A percentile compares a stretch with the other conserved stretches of the same genome.
These are phyloP conservation scores for Colletotrichum neosansevieriae DNA, from an alignment of 2,329 filamentous ascomycete species.

Conservation along the genomic window DNA sequence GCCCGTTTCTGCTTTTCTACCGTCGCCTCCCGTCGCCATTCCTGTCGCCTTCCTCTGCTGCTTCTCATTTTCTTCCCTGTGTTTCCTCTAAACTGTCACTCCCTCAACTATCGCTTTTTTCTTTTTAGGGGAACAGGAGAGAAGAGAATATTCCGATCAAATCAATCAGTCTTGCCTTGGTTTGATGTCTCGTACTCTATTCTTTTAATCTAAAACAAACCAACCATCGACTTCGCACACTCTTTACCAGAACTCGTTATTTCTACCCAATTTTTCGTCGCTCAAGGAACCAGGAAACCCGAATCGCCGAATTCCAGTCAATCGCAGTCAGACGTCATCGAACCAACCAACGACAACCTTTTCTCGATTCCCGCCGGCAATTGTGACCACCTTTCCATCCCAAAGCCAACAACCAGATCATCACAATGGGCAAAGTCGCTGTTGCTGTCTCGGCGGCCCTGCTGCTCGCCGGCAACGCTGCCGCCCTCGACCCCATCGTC, in stretches of 20 bases:
- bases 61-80: conserved; percentile 27
- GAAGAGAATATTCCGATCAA: conserved; percentile 7
- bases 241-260: conserved; percentile 38
- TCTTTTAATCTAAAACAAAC: conserved; percentile 38
- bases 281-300: background rate
- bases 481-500: conserved; percentile 68
- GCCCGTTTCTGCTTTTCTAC: conserved; percentile 40
- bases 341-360: background rate
- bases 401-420: background rate
- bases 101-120: conserved; percentile 38
- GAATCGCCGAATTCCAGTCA: conserved; percentile 1
- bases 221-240: conserved; percentile 37
- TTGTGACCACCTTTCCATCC: background rate
- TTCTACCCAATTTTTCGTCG: conserved; percentile 15
- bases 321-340: conserved; percentile 15
- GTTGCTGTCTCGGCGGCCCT: conserved; percentile 53
- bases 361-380: background rate
- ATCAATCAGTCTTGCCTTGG: background rate
- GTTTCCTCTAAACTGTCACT: conserved; percentile 39
- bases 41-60: background rate
- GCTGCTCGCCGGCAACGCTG: conserved; percentile 55
- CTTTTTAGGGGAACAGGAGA: conserved; percentile 20
- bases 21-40: conserved; percentile 27
- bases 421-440: conserved; percentile 38
- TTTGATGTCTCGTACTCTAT: conserved; percentile 7